Evolutionary conservation across 352 stramenopile species (phyloP).

Genomic region (Pythium pyrilobum): DNA sequence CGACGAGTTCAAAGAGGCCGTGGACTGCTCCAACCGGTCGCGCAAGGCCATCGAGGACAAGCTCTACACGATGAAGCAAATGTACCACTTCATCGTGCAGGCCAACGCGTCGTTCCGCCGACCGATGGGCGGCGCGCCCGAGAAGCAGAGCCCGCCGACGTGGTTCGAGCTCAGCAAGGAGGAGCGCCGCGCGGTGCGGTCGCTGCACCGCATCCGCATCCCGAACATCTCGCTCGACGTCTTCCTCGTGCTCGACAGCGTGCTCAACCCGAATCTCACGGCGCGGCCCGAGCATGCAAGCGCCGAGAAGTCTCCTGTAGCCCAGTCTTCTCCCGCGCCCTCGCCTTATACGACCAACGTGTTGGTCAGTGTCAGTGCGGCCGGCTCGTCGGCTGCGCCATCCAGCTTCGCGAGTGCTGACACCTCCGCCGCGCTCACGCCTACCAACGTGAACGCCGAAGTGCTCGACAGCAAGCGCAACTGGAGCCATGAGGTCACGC

Average conservation of each 20-base stretch:
- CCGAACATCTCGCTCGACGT: constrained; percentile 55
- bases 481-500: constrained; percentile 56
- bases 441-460: neutral
- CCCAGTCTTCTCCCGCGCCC: too few relatives aligned
- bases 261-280: constrained; percentile 32
- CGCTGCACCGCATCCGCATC: constrained; percentile 46
- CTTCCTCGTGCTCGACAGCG: constrained; percentile 48
- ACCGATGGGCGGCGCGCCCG: constrained; percentile 7
- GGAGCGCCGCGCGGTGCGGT: constrained; percentile 42
- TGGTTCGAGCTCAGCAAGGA: constrained; percentile 62
- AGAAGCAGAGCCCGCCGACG: constrained; percentile 10
- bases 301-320: too few relatives aligned
- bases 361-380: too few relatives aligned
- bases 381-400: too few relatives aligned
- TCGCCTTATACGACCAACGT: too few relatives aligned
- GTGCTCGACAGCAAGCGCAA: constrained; percentile 43
- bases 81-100: constrained; percentile 68
- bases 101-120: constrained; percentile 46
- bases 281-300: too few relatives aligned
- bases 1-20: constrained; percentile 37
- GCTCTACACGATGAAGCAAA: constrained; percentile 62
- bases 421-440: too few relatives aligned
- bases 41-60: constrained; percentile 65
- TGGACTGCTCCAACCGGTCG: constrained; percentile 40
- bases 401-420: neutral